Base-by-base conservation (phyloP, 148 eudicot species). In the Vaccinium darrowii region DNA sequence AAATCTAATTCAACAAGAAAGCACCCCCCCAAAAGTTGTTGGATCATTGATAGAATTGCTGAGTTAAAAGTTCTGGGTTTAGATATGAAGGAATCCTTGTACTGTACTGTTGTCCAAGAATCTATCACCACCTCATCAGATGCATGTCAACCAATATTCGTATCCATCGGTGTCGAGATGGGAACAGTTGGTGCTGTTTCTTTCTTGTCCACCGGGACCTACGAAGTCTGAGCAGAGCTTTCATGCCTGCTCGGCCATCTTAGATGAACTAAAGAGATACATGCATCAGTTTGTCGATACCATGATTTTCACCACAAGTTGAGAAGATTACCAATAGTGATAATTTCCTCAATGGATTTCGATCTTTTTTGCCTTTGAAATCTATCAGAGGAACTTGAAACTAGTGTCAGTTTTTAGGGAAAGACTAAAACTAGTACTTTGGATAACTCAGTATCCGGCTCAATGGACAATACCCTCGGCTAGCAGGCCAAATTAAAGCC, bases 81-180 rank as follows among this genome's bases (percentile, higher is more conserved):
- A 23, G 77, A 82, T 51, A 39, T 69, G 84, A 19, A 49, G 53
- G 76, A 82, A 67, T 82, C 76, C 47, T 57, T 80, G 69, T 36
- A 57, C 33, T 80, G 12, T 19, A 36, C 12, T 67, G 0, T 23
- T 11, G 11, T 67, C 25, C 21, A 52, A 82, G 62, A 51, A 67
- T 63, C 71, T 63, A 7, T 62, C 69, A n/a, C 69, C 25, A 62
- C 69, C 71, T 63, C 67, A 51, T 51, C 11, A 51, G 53, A 51
- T 51, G 53, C 53, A n/a, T 21, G 67, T n/a, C 18, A n/a, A 63
- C 71, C 71, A 63, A 63, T 63, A 62, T 62, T 62, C 27, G 69
- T 62, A n/a, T 62, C 69, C 69, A 62, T n/a, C 67, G 25, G 21
- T 21, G 69, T 62, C 25, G 27, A n/a, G 69, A 62, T 62, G 8